phyloP scores from a whole-genome alignment of 805 yeast species.

The Saccharomyces mikatae region DNA sequence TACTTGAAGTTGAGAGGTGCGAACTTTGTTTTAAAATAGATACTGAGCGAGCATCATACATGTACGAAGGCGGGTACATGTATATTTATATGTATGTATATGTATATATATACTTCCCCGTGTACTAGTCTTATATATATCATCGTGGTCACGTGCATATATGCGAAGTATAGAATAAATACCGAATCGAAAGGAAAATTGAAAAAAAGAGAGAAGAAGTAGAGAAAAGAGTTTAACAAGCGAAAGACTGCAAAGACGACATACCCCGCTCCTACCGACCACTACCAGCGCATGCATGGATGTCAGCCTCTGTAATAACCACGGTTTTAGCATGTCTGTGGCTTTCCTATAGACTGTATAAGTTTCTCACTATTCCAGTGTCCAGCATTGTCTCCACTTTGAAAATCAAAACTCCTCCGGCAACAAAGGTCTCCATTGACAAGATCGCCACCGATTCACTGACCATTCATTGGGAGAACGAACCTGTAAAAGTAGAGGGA shows the following conservation, averaged over 20 bases:
- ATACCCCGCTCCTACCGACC: neutral
- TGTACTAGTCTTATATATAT: constrained; percentile 1
- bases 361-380: constrained; percentile 26
- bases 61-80: too few relatives aligned
- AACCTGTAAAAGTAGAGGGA: constrained; percentile 6
- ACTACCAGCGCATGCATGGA: constrained; percentile 1
- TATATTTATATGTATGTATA: too few relatives aligned
- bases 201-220: neutral
- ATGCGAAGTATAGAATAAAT: neutral
- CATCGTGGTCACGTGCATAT: neutral
- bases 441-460: constrained; percentile 23
- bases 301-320: constrained; percentile 1
- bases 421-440: constrained; percentile 30
- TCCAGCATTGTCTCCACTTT: constrained; percentile 22
- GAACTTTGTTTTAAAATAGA: constrained; percentile 64
- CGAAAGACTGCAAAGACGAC: neutral
- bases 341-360: constrained; percentile 23
- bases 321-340: constrained; percentile 15
- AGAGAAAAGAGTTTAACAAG: neutral
- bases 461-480: constrained; percentile 32
- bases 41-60: too few relatives aligned
- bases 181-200: neutral
- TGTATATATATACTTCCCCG: neutral
- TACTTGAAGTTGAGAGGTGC: constrained; percentile 83
- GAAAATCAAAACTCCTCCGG: constrained; percentile 27